Evolutionary conservation across 116 monocot genomes (phyloP).

Genomic region (Phalaenopsis hybrid): DNA sequence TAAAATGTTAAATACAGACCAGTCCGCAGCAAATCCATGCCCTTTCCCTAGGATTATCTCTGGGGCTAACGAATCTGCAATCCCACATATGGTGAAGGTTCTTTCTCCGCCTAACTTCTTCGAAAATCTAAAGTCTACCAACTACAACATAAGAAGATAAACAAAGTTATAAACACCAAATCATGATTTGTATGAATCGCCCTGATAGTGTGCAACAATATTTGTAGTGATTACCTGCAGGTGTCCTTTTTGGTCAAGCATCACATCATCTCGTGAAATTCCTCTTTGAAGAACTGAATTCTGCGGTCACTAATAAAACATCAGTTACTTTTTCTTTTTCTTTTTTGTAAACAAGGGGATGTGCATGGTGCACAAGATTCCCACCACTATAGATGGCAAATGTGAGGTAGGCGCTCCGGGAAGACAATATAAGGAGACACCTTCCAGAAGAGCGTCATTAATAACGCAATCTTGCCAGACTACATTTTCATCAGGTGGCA

Average conservation of each 20-base stretch:
- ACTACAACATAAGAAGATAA: conserved; percentile 22
- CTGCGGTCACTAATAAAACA: conserved; percentile 32
- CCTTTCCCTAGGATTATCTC: conserved; percentile 83
- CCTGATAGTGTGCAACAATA: not conserved
- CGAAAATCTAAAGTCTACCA: conserved; percentile 83
- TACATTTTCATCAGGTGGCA: too few relatives aligned
- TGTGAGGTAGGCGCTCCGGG: too few relatives aligned
- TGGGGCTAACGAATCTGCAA: conserved; percentile 77
- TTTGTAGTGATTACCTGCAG: conserved; percentile 37
- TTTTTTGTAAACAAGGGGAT: too few relatives aligned
- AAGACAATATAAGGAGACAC: too few relatives aligned
- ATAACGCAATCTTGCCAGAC: too few relatives aligned
- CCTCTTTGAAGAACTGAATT: conserved; percentile 75
- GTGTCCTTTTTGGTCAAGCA: conserved; percentile 67
- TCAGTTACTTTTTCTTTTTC: not conserved
- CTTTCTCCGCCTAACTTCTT: conserved; percentile 67
- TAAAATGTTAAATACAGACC: conserved; percentile 31
- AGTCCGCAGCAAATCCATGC: conserved; percentile 79
- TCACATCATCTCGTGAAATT: conserved; percentile 63
- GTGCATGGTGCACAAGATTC: too few relatives aligned
- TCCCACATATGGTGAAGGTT: conserved; percentile 78
- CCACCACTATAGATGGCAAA: too few relatives aligned
- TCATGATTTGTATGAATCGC: not conserved
- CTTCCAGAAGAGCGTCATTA: too few relatives aligned
- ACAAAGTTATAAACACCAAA: not conserved